Base-by-base conservation (phyloP, 441 rosid species). In the Lepidium campestre region DNA sequence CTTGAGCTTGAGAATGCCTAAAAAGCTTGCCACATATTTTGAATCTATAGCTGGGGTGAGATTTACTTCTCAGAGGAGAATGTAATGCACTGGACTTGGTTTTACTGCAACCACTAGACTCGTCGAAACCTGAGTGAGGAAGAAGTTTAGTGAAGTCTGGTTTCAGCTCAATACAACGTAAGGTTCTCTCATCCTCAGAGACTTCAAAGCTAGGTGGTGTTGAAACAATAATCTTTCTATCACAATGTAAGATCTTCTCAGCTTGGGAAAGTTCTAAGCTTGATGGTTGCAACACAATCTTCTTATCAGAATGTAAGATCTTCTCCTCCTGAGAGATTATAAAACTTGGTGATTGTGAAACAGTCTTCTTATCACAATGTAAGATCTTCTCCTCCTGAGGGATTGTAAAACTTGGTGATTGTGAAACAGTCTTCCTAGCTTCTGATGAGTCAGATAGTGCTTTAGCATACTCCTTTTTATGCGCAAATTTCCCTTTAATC, bases 21-120 rank as follows among this genome's bases (percentile, higher is more conserved):
- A 84, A 80, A n/a, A 14, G 67, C 69, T 73, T 81, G 70, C 64
- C 71, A 75, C 89, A 90, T 72, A 67, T 61, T 67, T 67, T 71
- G 70, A 83, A 80, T 64, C 47, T 70, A 77, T 63, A 80, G 27
- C 61, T 57, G 11, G 46, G 58, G n/a, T 49, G 44, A 1, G 41
- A 6, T 18, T 46, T 69, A 37, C 46, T 40, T 40, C 10, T 35
- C 18, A 15, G 4, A 40, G 60, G 56, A 65, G 35, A 41, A 57
- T 18, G 71, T 37, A 32, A 32, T 29, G 57, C 37, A 53, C 17
- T 12, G 10, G 12, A 18, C 59, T 4, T 34, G 42, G 15, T 18
- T 54, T 54, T 34, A 32, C 59, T 54, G 58, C 27, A 54, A 17
- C 58, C 19, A 34, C 17, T 55, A 14, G 8, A 53, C 10, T 53